These are phyloP conservation scores for Dittrichia graveolens DNA, from an alignment of 129 eudicot species.

Conservation along the genomic window DNA sequence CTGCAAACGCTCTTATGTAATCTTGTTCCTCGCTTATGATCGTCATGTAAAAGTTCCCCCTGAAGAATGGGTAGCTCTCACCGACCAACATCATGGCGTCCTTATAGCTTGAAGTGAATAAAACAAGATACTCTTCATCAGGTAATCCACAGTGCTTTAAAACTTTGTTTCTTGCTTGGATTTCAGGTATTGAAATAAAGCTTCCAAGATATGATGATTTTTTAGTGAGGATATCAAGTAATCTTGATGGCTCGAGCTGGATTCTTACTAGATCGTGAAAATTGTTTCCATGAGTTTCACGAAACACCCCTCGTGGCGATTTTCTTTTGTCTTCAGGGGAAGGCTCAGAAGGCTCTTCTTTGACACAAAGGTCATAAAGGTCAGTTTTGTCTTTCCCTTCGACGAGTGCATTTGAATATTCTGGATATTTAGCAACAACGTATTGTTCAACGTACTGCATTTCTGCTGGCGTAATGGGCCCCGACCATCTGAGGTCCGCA, in stretches of 20 bases:
- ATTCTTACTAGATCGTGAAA: conserved; percentile 59
- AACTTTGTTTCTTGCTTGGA: conserved; percentile 68
- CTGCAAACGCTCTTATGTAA: conserved; percentile 53
- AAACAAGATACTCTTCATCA: conserved; percentile 64
- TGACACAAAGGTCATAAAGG: conserved; percentile 65
- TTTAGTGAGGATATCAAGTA: conserved; percentile 56
- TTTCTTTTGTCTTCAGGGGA: conserved; percentile 59
- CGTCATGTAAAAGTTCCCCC: conserved; percentile 63
- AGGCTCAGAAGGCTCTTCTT: conserved; percentile 55
- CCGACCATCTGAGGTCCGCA: conserved; percentile 79
- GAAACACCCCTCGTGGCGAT: conserved; percentile 49
- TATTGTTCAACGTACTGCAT: conserved; percentile 80
- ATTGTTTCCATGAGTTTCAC: conserved; percentile 45
- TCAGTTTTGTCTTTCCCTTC: conserved; percentile 79
- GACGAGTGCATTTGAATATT: conserved; percentile 63
- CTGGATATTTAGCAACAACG: conserved; percentile 71
- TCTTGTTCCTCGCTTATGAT: conserved; percentile 50
- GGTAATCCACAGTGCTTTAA: conserved; percentile 69
- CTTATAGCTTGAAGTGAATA: conserved; percentile 51
- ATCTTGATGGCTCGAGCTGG: conserved; percentile 71
- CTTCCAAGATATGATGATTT: conserved; percentile 59
- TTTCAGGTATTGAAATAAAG: conserved; percentile 68
- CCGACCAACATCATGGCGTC: conserved; percentile 86
- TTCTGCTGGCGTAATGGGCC: conserved; percentile 73
- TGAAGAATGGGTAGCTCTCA: conserved; percentile 73